Conservation (phyloP, 2,329 filamentous ascomycete genomes). For the Botrytis hyacinthi region DNA sequence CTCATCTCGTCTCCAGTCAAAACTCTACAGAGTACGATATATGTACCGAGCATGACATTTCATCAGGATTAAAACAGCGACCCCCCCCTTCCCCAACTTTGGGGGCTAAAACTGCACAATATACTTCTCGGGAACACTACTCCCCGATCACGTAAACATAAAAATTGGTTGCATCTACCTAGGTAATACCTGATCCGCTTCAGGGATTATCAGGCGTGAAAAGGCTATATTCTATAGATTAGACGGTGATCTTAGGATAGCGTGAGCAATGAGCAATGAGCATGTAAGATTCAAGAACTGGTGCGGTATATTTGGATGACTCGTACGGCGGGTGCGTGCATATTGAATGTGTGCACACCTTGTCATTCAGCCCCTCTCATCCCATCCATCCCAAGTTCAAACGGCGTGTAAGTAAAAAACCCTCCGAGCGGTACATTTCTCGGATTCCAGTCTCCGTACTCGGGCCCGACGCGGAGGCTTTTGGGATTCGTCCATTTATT, state of each 20-base stretch:
- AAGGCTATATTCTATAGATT: background rate
- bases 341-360: background rate
- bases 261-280: background rate
- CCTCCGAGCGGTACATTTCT: background rate
- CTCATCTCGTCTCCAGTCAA: background rate
- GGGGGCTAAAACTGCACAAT: background rate
- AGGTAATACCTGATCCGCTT: background rate
- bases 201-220: background rate
- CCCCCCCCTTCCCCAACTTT: background rate
- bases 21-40: background rate
- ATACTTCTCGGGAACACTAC: background rate
- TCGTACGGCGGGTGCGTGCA: constrained; percentile 1
- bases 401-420: background rate
- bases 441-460: constrained; percentile 8
- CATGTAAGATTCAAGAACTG: background rate
- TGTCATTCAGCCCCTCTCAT: constrained; percentile 4
- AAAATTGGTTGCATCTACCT: background rate
- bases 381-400: background rate
- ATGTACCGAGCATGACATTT: background rate
- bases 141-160: background rate
- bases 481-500: background rate
- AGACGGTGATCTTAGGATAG: background rate
- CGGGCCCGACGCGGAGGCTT: constrained; percentile 7
- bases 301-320: background rate
- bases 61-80: background rate